Evolutionary conservation across 1,284 basidiomycete species (phyloP), one percentile per base, ranked within the genome.

Genomic region (Cutaneotrichosporon mucoides): DNA sequence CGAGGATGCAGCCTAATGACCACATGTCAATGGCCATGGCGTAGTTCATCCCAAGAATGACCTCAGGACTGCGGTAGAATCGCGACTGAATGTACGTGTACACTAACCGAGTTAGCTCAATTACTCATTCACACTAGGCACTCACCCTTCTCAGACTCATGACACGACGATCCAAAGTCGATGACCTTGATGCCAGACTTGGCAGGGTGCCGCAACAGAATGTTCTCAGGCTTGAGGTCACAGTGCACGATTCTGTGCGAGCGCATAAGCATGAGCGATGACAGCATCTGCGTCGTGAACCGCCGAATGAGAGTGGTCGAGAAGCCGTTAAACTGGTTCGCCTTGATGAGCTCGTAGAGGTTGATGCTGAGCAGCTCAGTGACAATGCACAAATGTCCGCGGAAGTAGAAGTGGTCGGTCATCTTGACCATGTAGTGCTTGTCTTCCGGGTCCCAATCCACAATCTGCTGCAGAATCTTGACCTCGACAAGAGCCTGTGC

Each of bases 41-140:
- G 78, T 99, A 99, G 33, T 93, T 88, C 79, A 97, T 87, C 13
- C 94, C 94, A 16, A 99, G 82, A n/a, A 99, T 84, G 35, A 99
- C 95, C 79, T 99, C 96, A 2, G 95, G 96, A 13, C 91, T 94
- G 47, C 96, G 90, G 77, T 99, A 99, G 81, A 99, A 99, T 42
- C 95, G 86, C 10, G 93, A 96, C 76, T 99, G 95, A 73, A 99
- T 99, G 80, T 99, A 99, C 3, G 96, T 99, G 77, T 99, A 99
- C 63, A 99, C 95, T 96, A 66, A 16, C n/a, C n/a, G n/a, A 47
- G 24, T 24, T 24, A 24, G 24, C 24, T 2, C 24, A 24, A 24
- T 24, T 24, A 24, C 3, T 58, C 44, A 64, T 34, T 11, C 7
- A 15, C 5, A 11, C 33, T 15, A 41, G 34, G 13, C 6, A 81